Evolutionary conservation across 140 eudicot species (phyloP).

Genomic region (Artemisia princeps): DNA sequence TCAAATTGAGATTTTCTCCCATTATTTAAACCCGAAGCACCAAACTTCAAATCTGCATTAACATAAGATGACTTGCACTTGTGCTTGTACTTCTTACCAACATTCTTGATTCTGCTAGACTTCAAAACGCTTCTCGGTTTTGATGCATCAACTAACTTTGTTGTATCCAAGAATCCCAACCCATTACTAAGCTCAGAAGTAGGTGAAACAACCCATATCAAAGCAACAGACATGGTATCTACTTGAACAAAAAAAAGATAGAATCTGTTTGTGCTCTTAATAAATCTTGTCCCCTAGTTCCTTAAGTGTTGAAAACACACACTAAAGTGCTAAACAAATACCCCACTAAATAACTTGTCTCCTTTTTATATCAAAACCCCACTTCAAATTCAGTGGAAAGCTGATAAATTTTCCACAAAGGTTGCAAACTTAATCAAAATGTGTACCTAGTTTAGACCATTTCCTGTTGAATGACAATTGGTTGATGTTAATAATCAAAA

Average conservation of each 20-base stretch:
- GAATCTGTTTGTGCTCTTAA: conserved; percentile 18
- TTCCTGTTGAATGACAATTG: conserved; percentile 30
- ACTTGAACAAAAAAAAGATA: conserved; percentile 19
- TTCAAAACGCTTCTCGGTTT: conserved; percentile 31
- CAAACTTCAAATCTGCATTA: conserved; percentile 30
- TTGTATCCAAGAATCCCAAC: conserved; percentile 43
- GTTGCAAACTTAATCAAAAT: conserved; percentile 12
- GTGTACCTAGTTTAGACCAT: conserved; percentile 18
- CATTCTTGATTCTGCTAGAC: conserved; percentile 37
- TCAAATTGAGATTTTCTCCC: conserved; percentile 24
- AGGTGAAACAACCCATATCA: conserved; percentile 66
- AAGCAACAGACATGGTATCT: conserved; percentile 67
- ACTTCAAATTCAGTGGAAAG: conserved; percentile 35
- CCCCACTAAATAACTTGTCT: conserved; percentile 35
- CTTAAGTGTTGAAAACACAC: conserved; percentile 25
- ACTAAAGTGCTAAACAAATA: conserved; percentile 22
- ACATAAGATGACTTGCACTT: conserved; percentile 28
- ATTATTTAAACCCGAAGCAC: conserved; percentile 27
- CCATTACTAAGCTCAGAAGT: conserved; percentile 49
- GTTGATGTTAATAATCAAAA: conserved; percentile 21
- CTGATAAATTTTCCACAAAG: conserved; percentile 32
- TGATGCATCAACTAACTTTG: conserved; percentile 35
- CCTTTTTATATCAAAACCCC: conserved; percentile 23
- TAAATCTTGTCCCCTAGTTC: conserved; percentile 28
- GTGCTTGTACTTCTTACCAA: conserved; percentile 31